phyloP scores from a whole-genome alignment of 192 early-diverging fungal species.

The Gigaspora rosea region DNA sequence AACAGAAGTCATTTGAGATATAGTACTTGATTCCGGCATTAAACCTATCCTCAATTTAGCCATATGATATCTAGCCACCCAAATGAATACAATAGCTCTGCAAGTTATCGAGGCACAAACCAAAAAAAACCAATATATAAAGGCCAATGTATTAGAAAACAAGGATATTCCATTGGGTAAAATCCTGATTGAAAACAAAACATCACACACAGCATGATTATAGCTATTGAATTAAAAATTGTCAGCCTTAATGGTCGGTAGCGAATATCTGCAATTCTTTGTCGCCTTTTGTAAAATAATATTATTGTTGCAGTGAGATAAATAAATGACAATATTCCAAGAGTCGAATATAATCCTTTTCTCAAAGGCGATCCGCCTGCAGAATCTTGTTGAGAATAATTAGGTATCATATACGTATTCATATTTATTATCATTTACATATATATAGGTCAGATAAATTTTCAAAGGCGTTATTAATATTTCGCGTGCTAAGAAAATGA shows the following conservation, averaged over 20 bases:
- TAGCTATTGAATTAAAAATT: constrained; percentile 11
- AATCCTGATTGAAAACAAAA: constrained; percentile 11
- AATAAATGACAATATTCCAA: constrained; percentile 4
- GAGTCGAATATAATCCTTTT: background rate
- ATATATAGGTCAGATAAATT: too few relatives aligned
- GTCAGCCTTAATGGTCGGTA: constrained; percentile 23
- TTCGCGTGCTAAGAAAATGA: too few relatives aligned
- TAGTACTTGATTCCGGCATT: background rate
- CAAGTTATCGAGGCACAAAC: constrained; percentile 1
- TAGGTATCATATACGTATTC: too few relatives aligned
- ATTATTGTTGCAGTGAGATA: constrained; percentile 19
- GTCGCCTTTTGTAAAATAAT: constrained; percentile 19
- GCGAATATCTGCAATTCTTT: constrained; percentile 16
- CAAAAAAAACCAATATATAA: constrained; percentile 18
- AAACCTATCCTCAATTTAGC: constrained; percentile 25
- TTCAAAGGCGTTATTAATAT: too few relatives aligned
- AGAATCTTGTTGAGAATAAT: too few relatives aligned
- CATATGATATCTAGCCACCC: constrained; percentile 24
- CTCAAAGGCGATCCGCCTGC: background rate
- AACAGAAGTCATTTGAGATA: background rate
- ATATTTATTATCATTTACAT: too few relatives aligned
- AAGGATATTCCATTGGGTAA: constrained; percentile 18
- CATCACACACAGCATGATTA: constrained; percentile 21
- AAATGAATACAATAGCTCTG: constrained; percentile 13
- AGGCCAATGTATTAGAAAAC: constrained; percentile 22